These are phyloP conservation scores for Ogataea wickerhamii DNA, from an alignment of 805 yeast species.

Conservation along the genomic window DNA sequence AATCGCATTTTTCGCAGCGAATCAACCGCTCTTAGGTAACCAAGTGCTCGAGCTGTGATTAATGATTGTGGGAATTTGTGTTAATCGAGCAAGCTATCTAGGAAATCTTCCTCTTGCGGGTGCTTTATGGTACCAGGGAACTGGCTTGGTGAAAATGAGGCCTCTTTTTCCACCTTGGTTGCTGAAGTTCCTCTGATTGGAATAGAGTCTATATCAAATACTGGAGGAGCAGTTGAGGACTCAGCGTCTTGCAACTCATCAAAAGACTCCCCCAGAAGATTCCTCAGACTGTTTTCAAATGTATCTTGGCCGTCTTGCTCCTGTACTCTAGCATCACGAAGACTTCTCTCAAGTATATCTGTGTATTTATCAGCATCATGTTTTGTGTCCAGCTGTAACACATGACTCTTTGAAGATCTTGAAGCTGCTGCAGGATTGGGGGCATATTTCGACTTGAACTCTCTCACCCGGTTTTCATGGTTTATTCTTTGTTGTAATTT, in stretches of 20 bases:
- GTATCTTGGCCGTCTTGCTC: constrained; percentile 3
- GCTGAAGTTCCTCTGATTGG: too few relatives aligned
- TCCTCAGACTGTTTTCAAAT: constrained; percentile 22
- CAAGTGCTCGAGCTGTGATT: too few relatives aligned
- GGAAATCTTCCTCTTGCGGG: constrained; percentile 17
- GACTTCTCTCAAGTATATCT: constrained; percentile 11
- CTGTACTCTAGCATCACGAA: constrained; percentile 5
- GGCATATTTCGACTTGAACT: constrained; percentile 14
- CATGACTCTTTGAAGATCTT: constrained; percentile 9
- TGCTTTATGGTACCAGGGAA: too few relatives aligned
- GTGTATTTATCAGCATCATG: constrained; percentile 16
- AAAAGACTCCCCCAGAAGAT: constrained; percentile 16
- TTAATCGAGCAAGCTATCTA: constrained; percentile 17
- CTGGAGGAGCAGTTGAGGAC: constrained; percentile 2
- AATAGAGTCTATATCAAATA: constrained; percentile 9
- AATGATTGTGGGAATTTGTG: background rate
- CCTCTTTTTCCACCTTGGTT: too few relatives aligned
- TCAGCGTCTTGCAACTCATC: constrained; percentile 4
- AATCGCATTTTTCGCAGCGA: too few relatives aligned
- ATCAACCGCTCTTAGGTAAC: too few relatives aligned
- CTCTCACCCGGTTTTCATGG: constrained; percentile 17
- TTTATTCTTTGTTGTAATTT: constrained; percentile 22
- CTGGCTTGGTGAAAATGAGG: too few relatives aligned
- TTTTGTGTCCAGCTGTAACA: constrained; percentile 14
- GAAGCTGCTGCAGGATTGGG: constrained; percentile 1